A percentile compares a stretch with the other conserved stretches of the same genome.
Evolutionary conservation across 108 stramenopile genomes (phyloP).

Genomic region (Pseudonitzschia delicatissima): DNA sequence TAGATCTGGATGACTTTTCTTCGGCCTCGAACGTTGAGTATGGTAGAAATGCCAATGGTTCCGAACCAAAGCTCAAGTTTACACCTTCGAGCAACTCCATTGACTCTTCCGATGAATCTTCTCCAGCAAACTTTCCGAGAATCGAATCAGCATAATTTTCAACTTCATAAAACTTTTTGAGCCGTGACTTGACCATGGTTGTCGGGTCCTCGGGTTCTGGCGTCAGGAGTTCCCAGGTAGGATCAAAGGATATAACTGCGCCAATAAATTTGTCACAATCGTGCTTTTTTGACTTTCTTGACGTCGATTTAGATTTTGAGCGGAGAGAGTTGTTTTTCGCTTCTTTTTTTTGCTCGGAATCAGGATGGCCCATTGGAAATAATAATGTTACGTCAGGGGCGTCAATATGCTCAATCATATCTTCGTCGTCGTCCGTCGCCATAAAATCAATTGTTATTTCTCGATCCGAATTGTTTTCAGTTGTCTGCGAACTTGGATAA

Average conservation of each 20-base stretch:
- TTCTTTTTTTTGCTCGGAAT: background rate
- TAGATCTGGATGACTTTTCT: background rate
- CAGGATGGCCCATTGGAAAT: constrained; percentile 12
- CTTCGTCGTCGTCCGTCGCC: background rate
- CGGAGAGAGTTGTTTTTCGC: background rate
- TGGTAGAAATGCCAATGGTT: background rate
- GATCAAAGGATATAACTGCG: constrained; percentile 22
- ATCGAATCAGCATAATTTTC: constrained; percentile 14
- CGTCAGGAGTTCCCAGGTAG: constrained; percentile 14
- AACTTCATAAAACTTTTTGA: constrained; percentile 13
- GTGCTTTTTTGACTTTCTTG: background rate
- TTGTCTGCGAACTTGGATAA: background rate
- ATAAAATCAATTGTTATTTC: background rate
- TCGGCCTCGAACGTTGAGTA: background rate
- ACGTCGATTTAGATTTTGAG: background rate
- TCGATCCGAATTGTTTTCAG: background rate
- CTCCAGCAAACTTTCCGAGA: constrained; percentile 14
- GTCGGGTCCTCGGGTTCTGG: background rate
- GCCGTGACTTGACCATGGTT: background rate
- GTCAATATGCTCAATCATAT: background rate
- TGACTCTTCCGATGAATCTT: constrained; percentile 11
- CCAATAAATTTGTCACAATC: constrained; percentile 20
- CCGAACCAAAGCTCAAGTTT: background rate
- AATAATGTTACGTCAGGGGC: background rate
- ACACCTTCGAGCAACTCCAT: background rate